Evolutionary conservation across 306 rosid genomes (phyloP).

Genomic region (Canavalia ensiformis): DNA sequence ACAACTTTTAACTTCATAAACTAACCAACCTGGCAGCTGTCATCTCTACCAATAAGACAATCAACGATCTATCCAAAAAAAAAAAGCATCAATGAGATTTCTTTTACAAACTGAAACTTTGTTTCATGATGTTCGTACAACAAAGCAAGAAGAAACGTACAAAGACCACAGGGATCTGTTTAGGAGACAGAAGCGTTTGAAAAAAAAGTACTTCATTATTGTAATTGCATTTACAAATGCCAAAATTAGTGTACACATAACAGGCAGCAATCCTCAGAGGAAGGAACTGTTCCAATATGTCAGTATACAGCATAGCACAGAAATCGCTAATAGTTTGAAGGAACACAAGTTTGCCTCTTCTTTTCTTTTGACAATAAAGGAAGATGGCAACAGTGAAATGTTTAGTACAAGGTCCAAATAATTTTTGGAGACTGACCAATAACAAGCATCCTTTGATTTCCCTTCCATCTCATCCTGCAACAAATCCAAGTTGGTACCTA

Average conservation of each 20-base stretch:
- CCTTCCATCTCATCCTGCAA: constrained; percentile 10
- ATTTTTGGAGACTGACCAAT: not conserved
- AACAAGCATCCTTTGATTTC: not conserved
- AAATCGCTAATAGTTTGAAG: constrained; percentile 38
- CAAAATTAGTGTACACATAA: constrained; percentile 43
- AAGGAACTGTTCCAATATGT: constrained; percentile 35
- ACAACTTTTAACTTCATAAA: not conserved
- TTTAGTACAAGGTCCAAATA: not conserved
- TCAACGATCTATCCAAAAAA: not conserved
- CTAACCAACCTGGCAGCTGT: not conserved
- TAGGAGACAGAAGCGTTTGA: not conserved
- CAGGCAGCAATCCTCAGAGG: constrained; percentile 23
- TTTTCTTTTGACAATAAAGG: constrained; percentile 14
- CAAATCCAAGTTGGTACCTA: constrained; percentile 25
- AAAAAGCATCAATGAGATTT: not conserved
- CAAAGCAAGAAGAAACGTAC: not conserved
- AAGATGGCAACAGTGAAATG: constrained; percentile 17
- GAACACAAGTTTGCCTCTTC: constrained; percentile 42
- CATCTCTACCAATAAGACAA: not conserved
- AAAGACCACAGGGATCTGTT: not conserved
- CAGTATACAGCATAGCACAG: constrained; percentile 29
- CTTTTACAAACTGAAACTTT: not conserved
- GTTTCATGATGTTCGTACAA: not conserved
- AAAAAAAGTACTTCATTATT: constrained; percentile 3
- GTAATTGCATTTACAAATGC: constrained; percentile 23